Conservation (phyloP, 306 rosid genomes). For the Dalbergia cochinchinensis region DNA sequence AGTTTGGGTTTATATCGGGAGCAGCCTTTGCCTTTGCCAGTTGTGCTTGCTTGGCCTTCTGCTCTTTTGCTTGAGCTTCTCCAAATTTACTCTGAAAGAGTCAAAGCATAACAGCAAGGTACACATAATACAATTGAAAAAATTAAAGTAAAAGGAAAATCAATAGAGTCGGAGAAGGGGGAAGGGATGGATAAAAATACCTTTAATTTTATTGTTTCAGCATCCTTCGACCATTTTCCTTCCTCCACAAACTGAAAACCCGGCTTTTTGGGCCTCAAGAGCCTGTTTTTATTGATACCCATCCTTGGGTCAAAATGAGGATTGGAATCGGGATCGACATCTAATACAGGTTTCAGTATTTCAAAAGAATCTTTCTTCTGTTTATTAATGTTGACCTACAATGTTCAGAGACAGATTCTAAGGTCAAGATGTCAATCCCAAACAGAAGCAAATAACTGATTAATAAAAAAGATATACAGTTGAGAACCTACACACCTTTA, state of each 20-base stretch:
- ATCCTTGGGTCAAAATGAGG: conserved; percentile 83
- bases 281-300: conserved; percentile 87
- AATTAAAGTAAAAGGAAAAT: not conserved
- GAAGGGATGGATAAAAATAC: conserved; percentile 47
- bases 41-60: conserved; percentile 90
- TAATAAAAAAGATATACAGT: conserved; percentile 23
- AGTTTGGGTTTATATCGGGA: conserved; percentile 93
- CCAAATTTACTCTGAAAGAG: conserved; percentile 85
- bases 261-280: conserved; percentile 90
- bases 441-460: not conserved
- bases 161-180: not conserved
- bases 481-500: conserved; percentile 70
- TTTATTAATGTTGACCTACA: conserved; percentile 95
- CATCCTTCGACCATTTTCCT: conserved; percentile 96
- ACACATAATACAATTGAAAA: conserved; percentile 21
- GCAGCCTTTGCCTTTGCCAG: conserved; percentile 97
- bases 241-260: conserved; percentile 87
- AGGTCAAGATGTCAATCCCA: conserved; percentile 12
- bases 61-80: conserved; percentile 99
- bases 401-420: conserved; percentile 32
- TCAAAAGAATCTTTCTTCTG: conserved; percentile 93
- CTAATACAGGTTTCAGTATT: conserved; percentile 88
- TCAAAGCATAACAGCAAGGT: conserved; percentile 34
- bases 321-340: conserved; percentile 85
- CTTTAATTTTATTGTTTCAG: conserved; percentile 86